Conservation (phyloP, 2,329 filamentous ascomycete species). For the Fusarium avenaceum region DNA sequence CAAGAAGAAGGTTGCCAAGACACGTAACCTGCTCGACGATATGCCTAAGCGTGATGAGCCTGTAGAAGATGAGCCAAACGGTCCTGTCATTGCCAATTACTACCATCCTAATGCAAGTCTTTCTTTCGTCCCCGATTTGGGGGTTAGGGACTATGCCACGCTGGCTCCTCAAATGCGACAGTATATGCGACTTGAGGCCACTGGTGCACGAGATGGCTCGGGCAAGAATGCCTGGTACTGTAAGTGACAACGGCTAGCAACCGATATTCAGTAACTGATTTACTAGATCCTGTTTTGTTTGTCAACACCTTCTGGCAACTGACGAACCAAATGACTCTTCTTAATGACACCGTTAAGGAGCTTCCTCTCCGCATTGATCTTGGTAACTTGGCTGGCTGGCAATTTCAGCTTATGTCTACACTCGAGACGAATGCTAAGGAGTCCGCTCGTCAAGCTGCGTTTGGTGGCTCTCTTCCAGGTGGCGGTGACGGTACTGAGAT, state of each 20-base stretch:
- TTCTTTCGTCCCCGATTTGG: constrained; percentile 85
- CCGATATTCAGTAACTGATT: constrained; percentile 32
- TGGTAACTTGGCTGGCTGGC: constrained; percentile 86
- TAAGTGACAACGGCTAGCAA: constrained; percentile 48
- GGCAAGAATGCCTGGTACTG: constrained; percentile 94
- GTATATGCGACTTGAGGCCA: constrained; percentile 83
- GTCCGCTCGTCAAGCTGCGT: constrained; percentile 81
- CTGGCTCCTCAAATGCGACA: constrained; percentile 81
- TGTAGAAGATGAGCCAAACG: constrained; percentile 67
- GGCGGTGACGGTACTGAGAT: constrained; percentile 93
- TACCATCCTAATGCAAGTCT: constrained; percentile 97
- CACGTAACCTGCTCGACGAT: constrained; percentile 83
- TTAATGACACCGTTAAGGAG: constrained; percentile 89
- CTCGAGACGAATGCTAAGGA: constrained; percentile 91
- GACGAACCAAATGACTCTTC: constrained; percentile 86
- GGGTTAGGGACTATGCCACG: constrained; percentile 74
- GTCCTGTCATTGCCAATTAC: constrained; percentile 83
- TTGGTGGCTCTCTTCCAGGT: constrained; percentile 77
- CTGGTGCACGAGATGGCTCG: constrained; percentile 82
- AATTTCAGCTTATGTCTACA: constrained; percentile 86
- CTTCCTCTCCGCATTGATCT: constrained; percentile 87
- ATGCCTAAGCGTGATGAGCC: constrained; percentile 57
- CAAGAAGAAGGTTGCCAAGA: constrained; percentile 91
- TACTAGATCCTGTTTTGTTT: constrained; percentile 80
- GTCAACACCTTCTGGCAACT: constrained; percentile 99